Evolutionary conservation across 2,329 filamentous ascomycete species (phyloP), one percentile per base, ranked within the genome.

Genomic region (Tolypocladium tundrense): DNA sequence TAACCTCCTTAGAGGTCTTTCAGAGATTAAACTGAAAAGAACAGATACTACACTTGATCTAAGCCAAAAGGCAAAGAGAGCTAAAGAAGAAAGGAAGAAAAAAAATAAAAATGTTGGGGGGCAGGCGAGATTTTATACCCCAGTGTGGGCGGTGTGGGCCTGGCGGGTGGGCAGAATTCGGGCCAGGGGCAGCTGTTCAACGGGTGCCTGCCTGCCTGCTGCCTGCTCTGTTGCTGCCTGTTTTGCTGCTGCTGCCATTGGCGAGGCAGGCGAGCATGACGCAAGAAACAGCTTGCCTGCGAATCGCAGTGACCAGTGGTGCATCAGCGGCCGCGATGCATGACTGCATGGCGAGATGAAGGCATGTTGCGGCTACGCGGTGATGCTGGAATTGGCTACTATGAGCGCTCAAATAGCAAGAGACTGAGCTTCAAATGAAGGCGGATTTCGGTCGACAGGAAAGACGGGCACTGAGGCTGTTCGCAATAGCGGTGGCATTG

Each of bases 1-100:
- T 83, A 79, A 79, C 78, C 78, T 79, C 84, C 80, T 77, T 88
- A 83, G 85, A 80, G 79, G 79, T 81, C 82, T 91, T 89, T 88
- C 88, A 92, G 88, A 88, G 86, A 91, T 91, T 91, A 92, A 91
- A 91, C 88, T 92, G 86, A 90, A 88, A 91, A 91, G 88, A 92
- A 91, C 88, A 90, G 87, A 90, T 91, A 91, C 88, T 91, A 90
- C 87, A 91, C 87, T 90, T 91, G 88, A 91, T 91, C 88, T 90
- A 88, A 89, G 84, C 84, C 81, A 84, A 80, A 80, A 78, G 77
- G 72, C 72, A 74, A 74, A 74, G 72, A 74, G 72, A 74, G 72
- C 72, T 75, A 68, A 70, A 62, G 71, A 71, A 61, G 65, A 71
- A 71, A 66, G 65, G 59, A 66, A 70, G 61, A 65, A 60, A 64